Percentiles rank a stretch among this genome's conserved stretches.
These are phyloP conservation scores for Leccinellum albellum DNA, from an alignment of 768 basidiomycete species.

Conservation along the genomic window DNA sequence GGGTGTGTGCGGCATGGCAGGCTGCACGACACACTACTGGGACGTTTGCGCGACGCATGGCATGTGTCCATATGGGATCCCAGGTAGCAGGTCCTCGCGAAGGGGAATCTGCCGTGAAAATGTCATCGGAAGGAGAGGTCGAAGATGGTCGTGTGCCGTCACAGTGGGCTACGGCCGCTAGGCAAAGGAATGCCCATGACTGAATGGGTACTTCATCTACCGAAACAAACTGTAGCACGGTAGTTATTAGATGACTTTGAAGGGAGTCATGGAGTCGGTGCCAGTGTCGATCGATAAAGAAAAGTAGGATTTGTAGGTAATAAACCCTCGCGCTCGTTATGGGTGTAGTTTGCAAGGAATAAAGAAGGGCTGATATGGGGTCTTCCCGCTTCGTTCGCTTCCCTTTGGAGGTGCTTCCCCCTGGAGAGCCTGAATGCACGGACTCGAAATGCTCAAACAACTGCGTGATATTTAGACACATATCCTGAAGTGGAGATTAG, in stretches of 20 bases:
- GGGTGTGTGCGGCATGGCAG: conserved; percentile 58
- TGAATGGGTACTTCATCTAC: conserved; percentile 65
- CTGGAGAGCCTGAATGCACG: conserved; percentile 36
- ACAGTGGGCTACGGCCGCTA: conserved; percentile 66
- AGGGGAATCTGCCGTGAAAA: neutral
- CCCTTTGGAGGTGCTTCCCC: conserved; percentile 28
- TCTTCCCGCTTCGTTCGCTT: conserved; percentile 58
- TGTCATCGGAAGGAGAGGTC: neutral
- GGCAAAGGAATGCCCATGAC: conserved; percentile 80
- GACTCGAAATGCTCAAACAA: conserved; percentile 64
- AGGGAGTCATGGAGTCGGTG: conserved; percentile 51
- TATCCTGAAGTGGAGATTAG: neutral
- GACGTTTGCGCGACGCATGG: conserved; percentile 67
- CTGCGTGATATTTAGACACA: conserved; percentile 33
- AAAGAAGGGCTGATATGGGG: conserved; percentile 55
- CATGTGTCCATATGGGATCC: conserved; percentile 80
- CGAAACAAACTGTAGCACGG: conserved; percentile 58
- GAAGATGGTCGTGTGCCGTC: conserved; percentile 28
- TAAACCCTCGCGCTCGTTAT: conserved; percentile 39
- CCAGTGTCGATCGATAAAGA: conserved; percentile 84
- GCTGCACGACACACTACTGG: conserved; percentile 76
- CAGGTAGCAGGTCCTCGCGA: conserved; percentile 43
- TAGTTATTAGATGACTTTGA: conserved; percentile 51
- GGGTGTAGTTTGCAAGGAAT: conserved; percentile 39
- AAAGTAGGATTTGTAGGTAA: conserved; percentile 74